These are phyloP conservation scores for Aspergillus japonicus DNA, from an alignment of 2,329 filamentous ascomycete genomes.

Conservation along the genomic window DNA sequence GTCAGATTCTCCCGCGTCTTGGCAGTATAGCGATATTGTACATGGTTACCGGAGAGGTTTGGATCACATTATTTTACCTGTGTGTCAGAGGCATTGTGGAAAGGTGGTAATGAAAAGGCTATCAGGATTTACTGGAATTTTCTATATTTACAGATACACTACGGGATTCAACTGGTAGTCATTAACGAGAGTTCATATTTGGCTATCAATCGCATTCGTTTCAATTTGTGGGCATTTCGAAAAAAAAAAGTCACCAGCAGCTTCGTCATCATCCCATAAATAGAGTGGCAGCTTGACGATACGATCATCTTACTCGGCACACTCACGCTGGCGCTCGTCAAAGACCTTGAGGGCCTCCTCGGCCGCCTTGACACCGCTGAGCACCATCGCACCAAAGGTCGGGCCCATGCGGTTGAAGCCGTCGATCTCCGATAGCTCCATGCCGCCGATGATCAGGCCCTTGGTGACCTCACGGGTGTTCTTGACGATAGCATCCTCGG, in stretches of 20 bases:
- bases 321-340: constrained; percentile 74
- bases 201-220: neutral
- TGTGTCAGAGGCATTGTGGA: too few species aligned
- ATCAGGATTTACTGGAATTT: too few species aligned
- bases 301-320: constrained; percentile 48
- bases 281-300: neutral
- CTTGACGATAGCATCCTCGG: constrained; percentile 93
- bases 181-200: neutral
- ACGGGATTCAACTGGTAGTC: neutral
- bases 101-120: too few species aligned
- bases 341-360: constrained; percentile 80
- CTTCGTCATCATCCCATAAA: neutral
- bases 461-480: constrained; percentile 83
- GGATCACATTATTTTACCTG: too few species aligned
- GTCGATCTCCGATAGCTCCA: constrained; percentile 89
- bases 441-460: constrained; percentile 87
- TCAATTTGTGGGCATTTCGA: neutral
- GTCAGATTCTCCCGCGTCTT: too few species aligned
- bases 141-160: too few species aligned
- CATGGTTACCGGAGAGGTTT: too few species aligned
- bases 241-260: neutral
- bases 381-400: constrained; percentile 85
- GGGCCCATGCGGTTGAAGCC: constrained; percentile 89
- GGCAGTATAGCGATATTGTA: too few species aligned
- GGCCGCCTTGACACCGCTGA: constrained; percentile 85